These are phyloP conservation scores for Xylariaceae sp. DNA, from an alignment of 2,329 filamentous ascomycete genomes.

Conservation along the genomic window DNA sequence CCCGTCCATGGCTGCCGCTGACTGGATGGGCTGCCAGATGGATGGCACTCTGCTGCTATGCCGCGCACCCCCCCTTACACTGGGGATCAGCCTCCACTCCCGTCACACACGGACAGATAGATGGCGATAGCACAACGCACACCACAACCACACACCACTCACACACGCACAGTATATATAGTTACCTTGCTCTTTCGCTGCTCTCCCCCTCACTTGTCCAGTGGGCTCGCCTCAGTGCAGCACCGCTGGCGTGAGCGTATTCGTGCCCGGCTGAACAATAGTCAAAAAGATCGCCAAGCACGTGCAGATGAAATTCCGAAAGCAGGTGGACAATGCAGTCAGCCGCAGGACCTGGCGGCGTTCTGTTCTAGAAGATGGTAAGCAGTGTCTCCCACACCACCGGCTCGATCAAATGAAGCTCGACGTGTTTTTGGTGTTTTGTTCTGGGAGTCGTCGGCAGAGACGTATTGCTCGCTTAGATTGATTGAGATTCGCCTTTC, in stretches of 20 bases:
- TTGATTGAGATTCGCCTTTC: not conserved
- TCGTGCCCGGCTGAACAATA: slow-evolving; percentile 1
- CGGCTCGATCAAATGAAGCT: not conserved
- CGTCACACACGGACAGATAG: slow-evolving; percentile 4
- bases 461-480: not conserved
- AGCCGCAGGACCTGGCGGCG: slow-evolving; percentile 1
- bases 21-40: slow-evolving; percentile 1
- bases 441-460: not conserved
- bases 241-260: slow-evolving; percentile 6
- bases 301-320: slow-evolving; percentile 3
- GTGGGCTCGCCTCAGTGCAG: no score
- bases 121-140: not conserved
- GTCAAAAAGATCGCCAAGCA: slow-evolving; percentile 1
- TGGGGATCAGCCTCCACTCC: not conserved
- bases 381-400: not conserved
- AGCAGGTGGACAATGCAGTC: slow-evolving; percentile 4
- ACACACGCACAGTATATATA: not conserved
- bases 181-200: not conserved
- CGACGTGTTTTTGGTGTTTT: not conserved
- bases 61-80: slow-evolving; percentile 6
- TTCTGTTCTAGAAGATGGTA: not conserved
- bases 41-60: slow-evolving; percentile 1
- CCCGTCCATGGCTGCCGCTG: slow-evolving; percentile 12
- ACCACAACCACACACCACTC: slow-evolving; percentile 1
- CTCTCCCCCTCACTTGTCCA: not conserved